Evolutionary conservation across 2,329 filamentous ascomycete genomes (phyloP), one percentile per base, ranked within the genome.

Genomic region (Gliomastix tumulicola): DNA sequence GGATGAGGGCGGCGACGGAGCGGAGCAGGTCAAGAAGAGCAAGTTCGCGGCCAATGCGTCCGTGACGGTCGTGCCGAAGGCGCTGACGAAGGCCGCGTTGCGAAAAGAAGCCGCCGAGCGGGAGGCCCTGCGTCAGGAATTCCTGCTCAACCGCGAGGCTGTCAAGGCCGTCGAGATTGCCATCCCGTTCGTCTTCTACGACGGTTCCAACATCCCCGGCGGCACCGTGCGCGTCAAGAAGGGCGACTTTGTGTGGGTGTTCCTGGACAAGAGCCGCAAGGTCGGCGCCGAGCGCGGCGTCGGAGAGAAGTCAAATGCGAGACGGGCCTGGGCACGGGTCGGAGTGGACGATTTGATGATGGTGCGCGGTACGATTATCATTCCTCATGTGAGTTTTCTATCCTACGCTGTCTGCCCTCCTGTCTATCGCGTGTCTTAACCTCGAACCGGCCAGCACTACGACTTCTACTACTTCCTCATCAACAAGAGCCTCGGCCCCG

Each of bases 401-500:
- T n/a, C 28, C 34, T 35, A 19, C 16, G 6, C 15, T 36, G 10
- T 32, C 4, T 34, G 30, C 19, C 41, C 35, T 40, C 39, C 20
- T 32, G 37, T 19, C 27, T 32, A 17, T 35, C 23, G 34, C 36
- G 51, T 36, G 23, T 28, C 17, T 12, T 16, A 17, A 17, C 12
- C 25, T 45, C 46, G 54, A 44, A 50, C 42, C 33, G 30, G 25
- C 32, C 54, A 97, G 88, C 92, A 98, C 60, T 96, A 94, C 55
- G 90, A 97, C 46, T 88, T 98, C 56, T 92, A 97, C 59, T 92
- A 90, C 63, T 97, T 98, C 63, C 80, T 96, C 55, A 83, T 94
- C 58, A 96, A 97, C 59, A 87, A 83, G 51, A 84, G 79, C 19
- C 60, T 77, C 3, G 86, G 84, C 3, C 82, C 85, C n/a, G 78